Evolutionary conservation across 495 filamentous ascomycete genomes (phyloP), one percentile per base, ranked within the genome.

Genomic region (Parathielavia hyrcaniae): DNA sequence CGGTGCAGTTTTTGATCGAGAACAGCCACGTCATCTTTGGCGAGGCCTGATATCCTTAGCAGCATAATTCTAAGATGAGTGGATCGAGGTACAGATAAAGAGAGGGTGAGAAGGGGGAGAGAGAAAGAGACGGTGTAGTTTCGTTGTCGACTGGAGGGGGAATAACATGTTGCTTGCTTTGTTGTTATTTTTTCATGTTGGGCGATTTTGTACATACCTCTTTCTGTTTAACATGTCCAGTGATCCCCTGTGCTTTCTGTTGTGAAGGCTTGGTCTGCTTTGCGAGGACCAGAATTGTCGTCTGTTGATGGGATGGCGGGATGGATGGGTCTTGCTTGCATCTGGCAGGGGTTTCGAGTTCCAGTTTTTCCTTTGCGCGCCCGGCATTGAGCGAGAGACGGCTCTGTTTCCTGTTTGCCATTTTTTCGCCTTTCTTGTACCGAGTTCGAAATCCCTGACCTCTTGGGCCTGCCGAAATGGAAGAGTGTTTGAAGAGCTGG

Each of bases 1-100:
- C 89, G 14, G 83, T 97, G 63, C 91, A 95, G 69, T 95, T 91
- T 67, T 71, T 96, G 67, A 88, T 95, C 62, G 90, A 95, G 64
- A 84, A 93, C 62, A 90, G 86, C 64, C 81, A 89, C 56, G 82
- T 80, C 58, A 85, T 95, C 43, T 96, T 96, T 72, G 77, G 64
- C 11, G 71, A 71, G 34, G 61, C 60, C 11, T 68, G 51, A 65
- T 2, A 1, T 16, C 26, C 26, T 6, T 30, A 30, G 26, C 26
- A 30, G 26, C 26, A 6, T 30, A 6, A 2, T 30, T n/a, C n/a
- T n/a, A n/a, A n/a, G 26, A 30, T 30, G 2, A 6, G 26, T 30
- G 26, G 26, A 30, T 30, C 26, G 16, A 46, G 6, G 44, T 23
- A 26, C 23, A 26, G 19, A 5, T 4, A 19, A 1, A 3, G 19